Base-by-base conservation (phyloP, 1,139 yeast genomes). In the Candida frijolesensis region DNA sequence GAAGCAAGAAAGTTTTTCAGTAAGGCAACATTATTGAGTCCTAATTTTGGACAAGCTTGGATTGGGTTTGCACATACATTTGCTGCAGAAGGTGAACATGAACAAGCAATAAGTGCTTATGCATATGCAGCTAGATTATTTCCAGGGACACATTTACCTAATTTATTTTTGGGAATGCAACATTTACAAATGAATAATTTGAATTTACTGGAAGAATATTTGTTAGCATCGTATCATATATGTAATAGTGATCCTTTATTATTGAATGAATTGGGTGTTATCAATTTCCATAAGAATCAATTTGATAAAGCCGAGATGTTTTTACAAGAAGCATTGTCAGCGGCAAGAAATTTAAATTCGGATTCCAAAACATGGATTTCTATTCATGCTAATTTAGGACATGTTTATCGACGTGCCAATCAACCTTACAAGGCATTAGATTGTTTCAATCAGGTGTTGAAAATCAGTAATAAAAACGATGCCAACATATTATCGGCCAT, bases 21-120 rank as follows among this genome's bases (percentile, higher is more conserved):
- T 50, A 92, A 90, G 65, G 94, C 98, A 0, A 90, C 98, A 0
- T 78, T 91, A 58, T 70, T 92, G 57, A 87, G 90, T 59, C 96
- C 99, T 1, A 89, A 87, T 58, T 91, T 89, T 71, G 96, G 96
- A 0, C 95, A 89, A 50, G 97, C 98, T 1, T 95, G 99, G 99
- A 85, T 95, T 45, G 99, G 98, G 1, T 95, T 95, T 73, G 98
- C 98, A 1, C 98, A 94, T 64, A 92, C 99, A 0, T 95, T 91
- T 78, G 97, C 97, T 0, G 87, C 89, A 1, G 99, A 95, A 66
- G 96, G 97, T 9, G 99, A 95, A 68, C 98, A 95, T 62, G 99
- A 95, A 65, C 99, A 95, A 67, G 99, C 99, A 1, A 87, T 94
- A 18, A 87, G 97, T 53, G 99, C 99, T 0, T 95, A 92, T 68